These are phyloP conservation scores for Arachnopeziza araneosa DNA, from an alignment of 2,329 filamentous ascomycete species.

Conservation along the genomic window DNA sequence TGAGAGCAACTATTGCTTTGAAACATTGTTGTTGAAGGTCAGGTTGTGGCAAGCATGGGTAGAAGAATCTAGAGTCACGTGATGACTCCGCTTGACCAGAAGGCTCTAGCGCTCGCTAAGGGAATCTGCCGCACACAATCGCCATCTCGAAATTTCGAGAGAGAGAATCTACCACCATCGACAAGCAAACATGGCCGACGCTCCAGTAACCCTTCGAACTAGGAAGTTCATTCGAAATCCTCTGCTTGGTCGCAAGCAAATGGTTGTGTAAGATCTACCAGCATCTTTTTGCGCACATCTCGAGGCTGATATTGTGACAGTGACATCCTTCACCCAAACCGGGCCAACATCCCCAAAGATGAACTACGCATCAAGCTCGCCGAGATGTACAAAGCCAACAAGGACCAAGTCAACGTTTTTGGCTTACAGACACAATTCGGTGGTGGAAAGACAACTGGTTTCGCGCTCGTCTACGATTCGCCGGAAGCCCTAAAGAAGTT, in stretches of 20 bases:
- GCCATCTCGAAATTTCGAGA: not conserved
- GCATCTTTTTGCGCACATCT: conserved; percentile 2
- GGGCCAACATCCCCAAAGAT: conserved; percentile 98
- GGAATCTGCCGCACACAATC: not conserved
- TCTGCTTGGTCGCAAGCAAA: conserved; percentile 97
- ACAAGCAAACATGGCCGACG: conserved; percentile 75
- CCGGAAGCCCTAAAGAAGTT: conserved; percentile 99
- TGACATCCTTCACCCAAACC: conserved; percentile 99
- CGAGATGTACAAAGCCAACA: conserved; percentile 95
- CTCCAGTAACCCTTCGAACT: conserved; percentile 81
- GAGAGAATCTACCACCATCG: conserved; percentile 13
- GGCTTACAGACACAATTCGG: conserved; percentile 98
- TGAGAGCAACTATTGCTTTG: not conserved
- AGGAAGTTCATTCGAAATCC: conserved; percentile 99
- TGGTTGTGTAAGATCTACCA: conserved; percentile 83
- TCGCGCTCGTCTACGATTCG: conserved; percentile 98
- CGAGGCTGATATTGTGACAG: conserved; percentile 42
- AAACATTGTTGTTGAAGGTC: not conserved
- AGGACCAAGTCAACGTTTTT: conserved; percentile 97
- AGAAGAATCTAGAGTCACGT: not conserved
- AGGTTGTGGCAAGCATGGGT: no score
- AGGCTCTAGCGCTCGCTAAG: not conserved
- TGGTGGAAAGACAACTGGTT: conserved; percentile 99
- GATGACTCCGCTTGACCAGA: not conserved
- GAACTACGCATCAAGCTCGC: conserved; percentile 94